Evolutionary conservation across 2,329 filamentous ascomycete genomes (phyloP), one percentile per base, ranked within the genome.

Genomic region (Plectosphaerella sp.): DNA sequence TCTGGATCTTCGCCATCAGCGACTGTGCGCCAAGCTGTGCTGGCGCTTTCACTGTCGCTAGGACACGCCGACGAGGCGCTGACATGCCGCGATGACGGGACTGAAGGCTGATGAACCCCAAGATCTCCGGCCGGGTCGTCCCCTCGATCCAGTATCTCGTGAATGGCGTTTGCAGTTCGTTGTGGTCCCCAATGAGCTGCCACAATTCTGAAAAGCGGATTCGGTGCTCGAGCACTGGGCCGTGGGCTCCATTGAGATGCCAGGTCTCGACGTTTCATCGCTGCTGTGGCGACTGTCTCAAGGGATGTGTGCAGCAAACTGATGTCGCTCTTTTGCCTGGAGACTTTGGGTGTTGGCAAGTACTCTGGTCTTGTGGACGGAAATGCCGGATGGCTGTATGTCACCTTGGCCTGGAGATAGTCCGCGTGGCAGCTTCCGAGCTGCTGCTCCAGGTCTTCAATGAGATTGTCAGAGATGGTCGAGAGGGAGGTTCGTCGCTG

Each of bases 331-430:
- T 18, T 20, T 20, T 20, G n/a, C 28, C 4, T 22, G 24, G 39
- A 15, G 10, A 49, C 14, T 4, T n/a, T 5, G 3, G 48, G 10
- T 11, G 18, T 8, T 5, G 53, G 50, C 14, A 58, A 53, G 14
- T 62, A 60, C 2, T 53, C 35, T 5, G 58, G 53, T 9, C 52
- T 61, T 12, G 63, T 62, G 16, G 67, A 61, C 1, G 75, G 72
- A 60, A 85, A 84, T 0, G 73, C 77, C 0, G 82, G 80, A 59
- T 86, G 80, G 2, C 70, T 70, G 59, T 85, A 86, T 7, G 68
- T 75, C 8, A 86, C 58, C 18, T 69, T 69, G 15, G 85, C 68
- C 3, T 72, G 72, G 48, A 85, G 64, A 56, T 81, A 85, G 35
- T 75, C 71, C 15, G 71, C 71, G 18, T 64, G 64, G 4, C 69